These are phyloP conservation scores for Trifolium dubium DNA, from an alignment of 306 rosid species.

Conservation along the genomic window DNA sequence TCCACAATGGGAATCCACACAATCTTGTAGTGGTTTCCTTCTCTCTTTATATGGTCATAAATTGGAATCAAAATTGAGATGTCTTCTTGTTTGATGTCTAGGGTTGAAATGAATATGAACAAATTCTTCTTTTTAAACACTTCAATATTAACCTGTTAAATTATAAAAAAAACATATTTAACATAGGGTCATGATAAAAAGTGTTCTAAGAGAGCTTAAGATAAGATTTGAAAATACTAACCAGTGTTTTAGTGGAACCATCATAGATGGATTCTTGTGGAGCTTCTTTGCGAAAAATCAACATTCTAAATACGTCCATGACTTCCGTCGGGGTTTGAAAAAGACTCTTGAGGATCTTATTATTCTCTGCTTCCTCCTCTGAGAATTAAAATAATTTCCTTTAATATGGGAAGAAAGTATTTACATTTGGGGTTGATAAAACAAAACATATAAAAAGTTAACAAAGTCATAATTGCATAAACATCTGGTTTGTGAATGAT, in stretches of 20 bases:
- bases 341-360: background rate
- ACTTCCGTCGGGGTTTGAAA: conserved; percentile 45
- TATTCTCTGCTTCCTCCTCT: conserved; percentile 38
- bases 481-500: no score
- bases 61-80: conserved; percentile 36
- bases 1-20: conserved; percentile 61
- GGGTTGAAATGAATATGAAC: conserved; percentile 48
- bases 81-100: conserved; percentile 50
- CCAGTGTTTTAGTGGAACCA: conserved; percentile 47
- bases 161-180: no score
- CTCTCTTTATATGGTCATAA: conserved; percentile 44
- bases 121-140: conserved; percentile 49
- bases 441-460: no score
- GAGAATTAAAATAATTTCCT: conserved; percentile 7
- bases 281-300: conserved; percentile 33
- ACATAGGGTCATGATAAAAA: no score
- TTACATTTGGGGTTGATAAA: no score
- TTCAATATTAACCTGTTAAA: conserved; percentile 50
- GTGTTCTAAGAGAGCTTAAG: no score
- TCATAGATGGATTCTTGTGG: conserved; percentile 47
- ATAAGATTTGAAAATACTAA: no score
- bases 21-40: background rate
- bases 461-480: no score
- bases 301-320: conserved; percentile 37
- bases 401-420: no score